Conservation (phyloP, 2,329 filamentous ascomycete species). For the Calonectria hongkongensis region DNA sequence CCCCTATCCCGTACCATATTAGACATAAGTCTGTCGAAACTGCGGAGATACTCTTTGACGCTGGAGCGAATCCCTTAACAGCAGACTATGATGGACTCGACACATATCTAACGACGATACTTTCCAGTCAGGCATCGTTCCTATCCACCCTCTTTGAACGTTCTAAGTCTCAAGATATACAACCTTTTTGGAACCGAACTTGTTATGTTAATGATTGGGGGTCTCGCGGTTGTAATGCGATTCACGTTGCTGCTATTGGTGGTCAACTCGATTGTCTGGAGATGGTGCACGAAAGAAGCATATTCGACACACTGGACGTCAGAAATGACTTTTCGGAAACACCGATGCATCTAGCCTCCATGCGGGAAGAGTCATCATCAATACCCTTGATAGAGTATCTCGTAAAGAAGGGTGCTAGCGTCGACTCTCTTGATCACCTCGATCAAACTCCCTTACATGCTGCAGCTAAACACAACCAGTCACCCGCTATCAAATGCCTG, state of each 20-base stretch:
- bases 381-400: neutral
- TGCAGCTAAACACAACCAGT: neutral
- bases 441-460: neutral
- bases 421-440: neutral
- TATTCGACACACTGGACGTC: neutral
- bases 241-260: neutral
- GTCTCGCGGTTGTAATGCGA: slow-evolving; percentile 2
- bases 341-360: slow-evolving; percentile 33
- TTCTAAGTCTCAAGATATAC: neutral
- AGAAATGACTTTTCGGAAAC: neutral
- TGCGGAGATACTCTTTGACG: slow-evolving; percentile 20
- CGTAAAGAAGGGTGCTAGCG: neutral
- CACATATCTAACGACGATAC: neutral
- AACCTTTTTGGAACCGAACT: neutral
- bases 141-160: neutral
- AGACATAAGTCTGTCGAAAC: neutral
- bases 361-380: fast-evolving
- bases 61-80: slow-evolving; percentile 33
- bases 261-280: neutral
- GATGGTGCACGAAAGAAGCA: too few species aligned
- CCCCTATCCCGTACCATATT: slow-evolving; percentile 16
- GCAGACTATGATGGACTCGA: neutral
- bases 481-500: neutral
- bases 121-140: neutral
- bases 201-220: neutral